phyloP scores from a whole-genome alignment of 164 flowering plant genomes.

The Litsea cubeba region DNA sequence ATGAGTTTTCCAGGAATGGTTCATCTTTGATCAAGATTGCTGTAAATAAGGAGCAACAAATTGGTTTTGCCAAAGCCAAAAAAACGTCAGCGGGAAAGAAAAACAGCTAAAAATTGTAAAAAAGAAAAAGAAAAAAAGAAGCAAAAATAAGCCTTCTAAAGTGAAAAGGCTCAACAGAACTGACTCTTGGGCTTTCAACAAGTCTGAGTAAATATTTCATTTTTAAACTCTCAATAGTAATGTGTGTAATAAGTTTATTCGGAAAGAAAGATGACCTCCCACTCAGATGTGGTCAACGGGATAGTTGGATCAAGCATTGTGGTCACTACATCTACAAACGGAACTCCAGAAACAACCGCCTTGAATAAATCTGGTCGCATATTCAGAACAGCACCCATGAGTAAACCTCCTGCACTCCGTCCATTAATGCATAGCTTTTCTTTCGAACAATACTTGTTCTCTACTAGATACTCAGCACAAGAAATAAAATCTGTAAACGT shows the following conservation, averaged over 20 bases:
- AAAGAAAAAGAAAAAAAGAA: no score
- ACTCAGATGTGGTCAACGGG: constrained; percentile 33
- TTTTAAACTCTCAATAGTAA: neutral
- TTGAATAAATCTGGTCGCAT: constrained; percentile 93
- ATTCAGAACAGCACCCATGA: constrained; percentile 87
- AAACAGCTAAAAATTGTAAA: neutral
- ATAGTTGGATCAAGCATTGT: constrained; percentile 70
- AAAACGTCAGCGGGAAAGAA: neutral
- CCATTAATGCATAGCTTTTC: constrained; percentile 87
- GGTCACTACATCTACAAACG: constrained; percentile 91
- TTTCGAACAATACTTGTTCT: constrained; percentile 63
- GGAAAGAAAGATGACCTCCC: constrained; percentile 22
- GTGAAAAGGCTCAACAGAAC: no score
- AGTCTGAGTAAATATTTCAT: neutral
- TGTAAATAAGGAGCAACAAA: neutral
- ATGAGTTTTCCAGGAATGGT: no score
- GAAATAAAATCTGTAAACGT: constrained; percentile 87
- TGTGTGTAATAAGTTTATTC: neutral
- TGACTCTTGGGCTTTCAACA: neutral
- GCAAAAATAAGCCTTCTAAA: neutral
- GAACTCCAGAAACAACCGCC: constrained; percentile 86
- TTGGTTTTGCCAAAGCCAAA: neutral
- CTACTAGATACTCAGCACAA: constrained; percentile 73
- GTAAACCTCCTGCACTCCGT: constrained; percentile 96
- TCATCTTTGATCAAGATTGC: no score